Evolutionary conservation across 2,329 filamentous ascomycete species (phyloP).

Genomic region (Lecanoromycetidae sp.): DNA sequence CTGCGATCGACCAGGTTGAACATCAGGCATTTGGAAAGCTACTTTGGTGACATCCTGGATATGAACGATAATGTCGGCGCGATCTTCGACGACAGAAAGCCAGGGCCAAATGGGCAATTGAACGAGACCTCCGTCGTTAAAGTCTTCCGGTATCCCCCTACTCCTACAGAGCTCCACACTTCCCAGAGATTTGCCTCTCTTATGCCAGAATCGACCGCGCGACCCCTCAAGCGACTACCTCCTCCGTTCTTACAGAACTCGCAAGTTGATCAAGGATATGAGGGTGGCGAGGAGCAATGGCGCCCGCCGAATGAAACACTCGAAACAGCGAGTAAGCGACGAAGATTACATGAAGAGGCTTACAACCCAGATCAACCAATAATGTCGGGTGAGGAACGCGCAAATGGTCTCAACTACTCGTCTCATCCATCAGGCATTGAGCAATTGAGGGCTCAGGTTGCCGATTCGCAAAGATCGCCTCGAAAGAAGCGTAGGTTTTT

Average conservation of each 20-base stretch:
- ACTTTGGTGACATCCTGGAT: slow-evolving; percentile 14
- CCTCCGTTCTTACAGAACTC: too few relatives aligned
- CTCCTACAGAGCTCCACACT: background rate
- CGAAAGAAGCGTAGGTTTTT: slow-evolving; percentile 7
- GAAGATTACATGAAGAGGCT: background rate
- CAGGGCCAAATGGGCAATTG: background rate
- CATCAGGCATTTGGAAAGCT: slow-evolving; percentile 17
- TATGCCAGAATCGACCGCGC: slow-evolving; percentile 7
- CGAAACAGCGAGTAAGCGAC: background rate
- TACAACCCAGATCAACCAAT: background rate
- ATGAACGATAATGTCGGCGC: slow-evolving; percentile 15
- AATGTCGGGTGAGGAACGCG: background rate
- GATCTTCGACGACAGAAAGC: slow-evolving; percentile 17
- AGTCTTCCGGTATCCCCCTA: slow-evolving; percentile 11
- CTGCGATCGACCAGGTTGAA: slow-evolving; percentile 13
- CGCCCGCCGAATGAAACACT: background rate
- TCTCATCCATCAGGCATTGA: background rate
- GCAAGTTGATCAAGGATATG: background rate
- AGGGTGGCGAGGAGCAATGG: background rate
- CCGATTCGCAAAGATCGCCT: slow-evolving; percentile 14
- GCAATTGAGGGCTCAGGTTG: slow-evolving; percentile 8
- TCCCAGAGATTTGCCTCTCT: slow-evolving; percentile 10
- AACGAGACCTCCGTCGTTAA: slow-evolving; percentile 9
- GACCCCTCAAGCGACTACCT: slow-evolving; percentile 7
- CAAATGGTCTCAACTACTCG: background rate